phyloP scores from a whole-genome alignment of 1,284 basidiomycete genomes.

The Ustilago vetiveriae region DNA sequence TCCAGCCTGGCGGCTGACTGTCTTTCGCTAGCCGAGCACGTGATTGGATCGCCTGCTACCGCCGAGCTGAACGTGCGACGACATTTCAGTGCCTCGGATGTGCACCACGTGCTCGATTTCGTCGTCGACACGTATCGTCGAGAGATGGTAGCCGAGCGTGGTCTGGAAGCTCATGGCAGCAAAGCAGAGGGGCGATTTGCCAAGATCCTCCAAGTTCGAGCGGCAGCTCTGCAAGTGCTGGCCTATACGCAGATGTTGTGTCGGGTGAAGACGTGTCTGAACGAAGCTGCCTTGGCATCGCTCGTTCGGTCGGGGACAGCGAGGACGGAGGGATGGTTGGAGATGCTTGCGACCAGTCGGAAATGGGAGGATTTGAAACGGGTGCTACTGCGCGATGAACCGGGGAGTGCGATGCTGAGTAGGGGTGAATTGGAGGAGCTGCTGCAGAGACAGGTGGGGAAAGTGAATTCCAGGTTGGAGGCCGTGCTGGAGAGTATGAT shows the following conservation, averaged over 20 bases:
- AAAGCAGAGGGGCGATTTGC: slow-evolving; percentile 4
- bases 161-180: neutral
- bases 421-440: slow-evolving; percentile 2
- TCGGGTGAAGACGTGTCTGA: slow-evolving; percentile 17
- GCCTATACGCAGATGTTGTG: slow-evolving; percentile 13
- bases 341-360: slow-evolving; percentile 1
- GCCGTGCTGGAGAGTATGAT: slow-evolving; percentile 16
- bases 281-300: slow-evolving; percentile 5
- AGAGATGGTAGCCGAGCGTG: slow-evolving; percentile 11
- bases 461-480: slow-evolving; percentile 19
- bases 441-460: slow-evolving; percentile 10
- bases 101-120: slow-evolving; percentile 19
- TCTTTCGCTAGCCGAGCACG: slow-evolving; percentile 38
- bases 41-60: slow-evolving; percentile 4
- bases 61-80: slow-evolving; percentile 2
- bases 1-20: slow-evolving; percentile 19
- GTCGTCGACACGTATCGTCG: slow-evolving; percentile 9
- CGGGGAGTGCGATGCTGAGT: neutral
- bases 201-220: slow-evolving; percentile 12
- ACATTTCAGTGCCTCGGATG: slow-evolving; percentile 24
- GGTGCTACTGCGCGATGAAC: slow-evolving; percentile 3
- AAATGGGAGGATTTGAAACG: slow-evolving; percentile 1
- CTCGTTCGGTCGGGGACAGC: neutral
- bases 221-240: slow-evolving; percentile 3
- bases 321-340: slow-evolving; percentile 10